phyloP scores from a whole-genome alignment of 768 basidiomycete species.

The Termitomyces bulborhizus region DNA sequence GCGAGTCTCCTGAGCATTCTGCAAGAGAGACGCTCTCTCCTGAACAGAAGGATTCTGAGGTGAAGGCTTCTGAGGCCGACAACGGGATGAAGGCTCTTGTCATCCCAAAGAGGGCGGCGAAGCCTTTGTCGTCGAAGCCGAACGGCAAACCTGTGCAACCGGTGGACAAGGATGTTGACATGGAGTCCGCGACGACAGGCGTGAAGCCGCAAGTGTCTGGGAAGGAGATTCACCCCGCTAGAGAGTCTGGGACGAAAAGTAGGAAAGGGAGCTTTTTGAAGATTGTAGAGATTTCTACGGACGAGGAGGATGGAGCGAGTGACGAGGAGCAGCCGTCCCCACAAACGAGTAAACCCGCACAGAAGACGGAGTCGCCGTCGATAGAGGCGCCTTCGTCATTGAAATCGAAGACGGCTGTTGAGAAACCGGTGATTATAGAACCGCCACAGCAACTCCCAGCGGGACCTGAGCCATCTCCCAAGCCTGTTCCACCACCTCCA shows the following conservation, averaged over 20 bases:
- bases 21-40: not conserved
- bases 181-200: not conserved
- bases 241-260: conserved; percentile 8
- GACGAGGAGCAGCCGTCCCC: conserved; percentile 11
- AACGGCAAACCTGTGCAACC: not conserved
- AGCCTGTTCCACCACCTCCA: conserved; percentile 1
- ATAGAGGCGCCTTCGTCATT: not conserved
- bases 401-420: not conserved
- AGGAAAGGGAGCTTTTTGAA: conserved; percentile 16
- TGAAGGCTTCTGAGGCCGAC: not conserved
- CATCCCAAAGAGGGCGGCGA: conserved; percentile 8
- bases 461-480: not conserved
- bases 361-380: conserved; percentile 2
- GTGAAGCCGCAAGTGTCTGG: not conserved
- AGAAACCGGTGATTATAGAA: not conserved
- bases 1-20: not conserved
- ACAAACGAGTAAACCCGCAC: not conserved
- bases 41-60: not conserved
- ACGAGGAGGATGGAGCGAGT: conserved; percentile 27
- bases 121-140: not conserved
- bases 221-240: not conserved
- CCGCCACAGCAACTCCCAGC: not conserved
- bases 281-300: conserved; percentile 37
- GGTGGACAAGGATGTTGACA: conserved; percentile 1
- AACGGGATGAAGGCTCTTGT: conserved; percentile 6